phyloP scores from a whole-genome alignment of 768 basidiomycete species.

The Phylloporus arenicola region DNA sequence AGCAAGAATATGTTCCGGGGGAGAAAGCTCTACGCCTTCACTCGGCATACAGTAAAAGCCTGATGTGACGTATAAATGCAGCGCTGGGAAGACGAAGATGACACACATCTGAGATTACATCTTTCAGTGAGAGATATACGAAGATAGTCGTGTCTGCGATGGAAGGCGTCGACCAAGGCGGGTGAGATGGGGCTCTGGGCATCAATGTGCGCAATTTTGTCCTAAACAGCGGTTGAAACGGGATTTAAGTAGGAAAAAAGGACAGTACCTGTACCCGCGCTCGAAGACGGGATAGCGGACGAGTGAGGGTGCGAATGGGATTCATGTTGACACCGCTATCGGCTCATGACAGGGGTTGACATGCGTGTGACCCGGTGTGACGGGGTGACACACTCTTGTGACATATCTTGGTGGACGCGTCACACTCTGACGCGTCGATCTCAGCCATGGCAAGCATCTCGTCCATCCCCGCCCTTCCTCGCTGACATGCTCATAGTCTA shows the following conservation, averaged over 20 bases:
- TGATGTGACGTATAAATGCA: conserved; percentile 25
- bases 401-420: conserved; percentile 17
- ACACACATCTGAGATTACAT: conserved; percentile 80
- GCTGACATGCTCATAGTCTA: conserved; percentile 49
- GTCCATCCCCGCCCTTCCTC: not conserved
- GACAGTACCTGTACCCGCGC: conserved; percentile 18
- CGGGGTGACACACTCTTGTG: not conserved
- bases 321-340: conserved; percentile 1
- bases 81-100: not conserved
- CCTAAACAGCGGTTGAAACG: conserved; percentile 30
- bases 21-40: conserved; percentile 72
- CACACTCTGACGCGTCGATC: conserved; percentile 23
- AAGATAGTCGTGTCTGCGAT: conserved; percentile 76
- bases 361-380: not conserved
- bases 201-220: conserved; percentile 54
- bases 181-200: conserved; percentile 42
- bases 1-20: conserved; percentile 60
- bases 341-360: not conserved
- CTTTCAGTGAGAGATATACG: conserved; percentile 82
- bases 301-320: conserved; percentile 7
- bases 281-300: conserved; percentile 12
- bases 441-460: conserved; percentile 21
- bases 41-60: conserved; percentile 92
- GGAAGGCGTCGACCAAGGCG: conserved; percentile 59
- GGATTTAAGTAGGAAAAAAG: not conserved